Conservation (phyloP, 2,329 filamentous ascomycete genomes). For the Penicillium sumatraense region DNA sequence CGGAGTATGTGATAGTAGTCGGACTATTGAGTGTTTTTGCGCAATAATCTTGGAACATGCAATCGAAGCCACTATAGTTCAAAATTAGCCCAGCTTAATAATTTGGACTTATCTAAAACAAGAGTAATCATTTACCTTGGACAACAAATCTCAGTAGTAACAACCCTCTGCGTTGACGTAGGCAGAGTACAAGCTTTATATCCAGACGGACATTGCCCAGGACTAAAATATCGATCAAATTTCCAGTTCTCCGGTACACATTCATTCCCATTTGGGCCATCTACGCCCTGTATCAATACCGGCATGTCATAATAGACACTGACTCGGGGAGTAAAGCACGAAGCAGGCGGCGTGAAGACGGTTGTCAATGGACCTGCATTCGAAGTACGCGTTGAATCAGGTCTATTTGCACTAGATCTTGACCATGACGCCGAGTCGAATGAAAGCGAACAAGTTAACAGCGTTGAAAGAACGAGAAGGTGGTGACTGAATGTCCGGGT, state of each 20-base stretch:
- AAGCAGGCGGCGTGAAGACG: conserved; percentile 12
- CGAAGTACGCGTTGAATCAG: conserved; percentile 6
- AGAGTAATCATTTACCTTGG: conserved; percentile 10
- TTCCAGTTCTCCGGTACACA: conserved; percentile 17
- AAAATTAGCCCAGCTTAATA: not conserved
- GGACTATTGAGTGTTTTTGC: conserved; percentile 7
- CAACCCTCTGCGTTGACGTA: conserved; percentile 14
- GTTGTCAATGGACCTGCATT: conserved; percentile 16
- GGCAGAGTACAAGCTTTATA: conserved; percentile 17
- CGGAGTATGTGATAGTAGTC: conserved; percentile 8
- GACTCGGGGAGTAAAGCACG: conserved; percentile 11
- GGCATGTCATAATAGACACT: not conserved
- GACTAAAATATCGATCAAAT: conserved; percentile 17
- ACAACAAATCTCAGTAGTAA: conserved; percentile 20
- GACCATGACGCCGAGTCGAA: not conserved
- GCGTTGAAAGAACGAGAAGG: not conserved
- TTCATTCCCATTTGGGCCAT: conserved; percentile 10
- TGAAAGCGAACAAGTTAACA: not conserved
- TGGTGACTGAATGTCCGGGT: not conserved
- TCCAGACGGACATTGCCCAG: conserved; percentile 15
- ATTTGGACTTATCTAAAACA: too few relatives aligned
- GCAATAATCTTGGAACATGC: conserved; percentile 13
- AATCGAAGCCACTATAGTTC: conserved; percentile 6
- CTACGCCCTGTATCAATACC: conserved; percentile 9
- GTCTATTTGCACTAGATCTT: conserved; percentile 2